phyloP scores from a whole-genome alignment of 306 rosid genomes.

The Castanospermum australe region DNA sequence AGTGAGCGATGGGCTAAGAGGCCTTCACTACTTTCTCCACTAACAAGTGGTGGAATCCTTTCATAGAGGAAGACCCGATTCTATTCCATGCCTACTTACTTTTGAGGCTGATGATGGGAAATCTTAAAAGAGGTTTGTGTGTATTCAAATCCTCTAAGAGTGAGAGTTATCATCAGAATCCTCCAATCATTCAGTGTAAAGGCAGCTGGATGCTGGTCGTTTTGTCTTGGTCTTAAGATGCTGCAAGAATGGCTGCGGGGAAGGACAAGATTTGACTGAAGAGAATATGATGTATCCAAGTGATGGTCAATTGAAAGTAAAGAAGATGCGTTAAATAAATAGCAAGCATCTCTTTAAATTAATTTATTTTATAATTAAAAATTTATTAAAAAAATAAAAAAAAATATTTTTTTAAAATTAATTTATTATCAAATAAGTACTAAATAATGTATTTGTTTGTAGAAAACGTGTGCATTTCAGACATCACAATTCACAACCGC shows the following conservation, averaged over 20 bases:
- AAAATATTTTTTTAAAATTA: no score
- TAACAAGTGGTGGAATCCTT: not conserved
- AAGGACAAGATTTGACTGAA: not conserved
- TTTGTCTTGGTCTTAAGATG: not conserved
- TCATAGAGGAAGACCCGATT: not conserved
- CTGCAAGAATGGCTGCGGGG: not conserved
- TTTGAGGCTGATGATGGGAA: not conserved
- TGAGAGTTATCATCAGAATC: conserved; percentile 1
- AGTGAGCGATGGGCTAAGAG: no score
- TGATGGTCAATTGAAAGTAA: not conserved
- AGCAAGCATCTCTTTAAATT: no score
- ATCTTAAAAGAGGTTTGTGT: not conserved
- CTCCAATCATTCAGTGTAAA: not conserved
- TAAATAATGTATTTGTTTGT: no score
- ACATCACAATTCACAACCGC: no score
- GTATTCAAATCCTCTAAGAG: not conserved
- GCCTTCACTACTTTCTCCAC: not conserved
- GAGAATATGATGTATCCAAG: not conserved
- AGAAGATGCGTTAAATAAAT: not conserved
- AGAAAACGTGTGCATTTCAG: no score
- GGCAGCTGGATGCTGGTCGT: not conserved
- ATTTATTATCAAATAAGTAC: no score
- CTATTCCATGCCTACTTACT: not conserved
- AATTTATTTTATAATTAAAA: no score
- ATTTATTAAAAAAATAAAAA: no score